A percentile compares a stretch with the other conserved stretches of the same genome.
These are phyloP conservation scores for Eudorina sp. DNA, from an alignment of 139 green algal species.

Conservation along the genomic window DNA sequence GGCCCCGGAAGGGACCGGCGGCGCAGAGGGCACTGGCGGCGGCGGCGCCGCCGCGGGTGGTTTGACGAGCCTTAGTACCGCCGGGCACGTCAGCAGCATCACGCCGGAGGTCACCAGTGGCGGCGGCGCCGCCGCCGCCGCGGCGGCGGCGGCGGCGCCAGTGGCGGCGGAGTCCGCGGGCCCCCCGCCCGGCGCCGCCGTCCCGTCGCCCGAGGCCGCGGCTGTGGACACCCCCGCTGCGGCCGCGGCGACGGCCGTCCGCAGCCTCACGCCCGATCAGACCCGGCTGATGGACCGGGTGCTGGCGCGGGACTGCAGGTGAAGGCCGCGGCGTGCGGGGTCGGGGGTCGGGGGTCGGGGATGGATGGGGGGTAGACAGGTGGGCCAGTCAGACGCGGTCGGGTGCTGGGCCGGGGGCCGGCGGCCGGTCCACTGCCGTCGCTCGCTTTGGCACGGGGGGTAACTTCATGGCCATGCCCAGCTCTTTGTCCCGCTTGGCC, in stretches of 20 bases:
- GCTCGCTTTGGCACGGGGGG: too few relatives aligned
- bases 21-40: background rate
- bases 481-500: too few relatives aligned
- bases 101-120: background rate
- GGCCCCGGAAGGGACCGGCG: too few relatives aligned
- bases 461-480: too few relatives aligned
- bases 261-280: background rate
- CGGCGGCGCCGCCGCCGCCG: background rate
- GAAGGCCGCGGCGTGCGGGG: background rate
- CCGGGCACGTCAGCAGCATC: background rate
- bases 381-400: too few relatives aligned
- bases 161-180: too few relatives aligned
- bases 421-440: too few relatives aligned
- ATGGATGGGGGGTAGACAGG: too few relatives aligned
- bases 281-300: background rate
- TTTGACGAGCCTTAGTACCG: background rate
- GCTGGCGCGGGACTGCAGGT: constrained; percentile 20
- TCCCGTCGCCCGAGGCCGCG: background rate
- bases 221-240: background rate
- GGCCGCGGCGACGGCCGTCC: background rate
- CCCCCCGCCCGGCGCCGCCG: too few relatives aligned
- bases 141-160: background rate
- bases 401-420: too few relatives aligned
- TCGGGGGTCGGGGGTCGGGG: too few relatives aligned
- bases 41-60: background rate